Evolutionary conservation across 371 early-diverging fungal genomes (phyloP), one percentile per base, ranked within the genome.

Genomic region (Mucor circinelloides): DNA sequence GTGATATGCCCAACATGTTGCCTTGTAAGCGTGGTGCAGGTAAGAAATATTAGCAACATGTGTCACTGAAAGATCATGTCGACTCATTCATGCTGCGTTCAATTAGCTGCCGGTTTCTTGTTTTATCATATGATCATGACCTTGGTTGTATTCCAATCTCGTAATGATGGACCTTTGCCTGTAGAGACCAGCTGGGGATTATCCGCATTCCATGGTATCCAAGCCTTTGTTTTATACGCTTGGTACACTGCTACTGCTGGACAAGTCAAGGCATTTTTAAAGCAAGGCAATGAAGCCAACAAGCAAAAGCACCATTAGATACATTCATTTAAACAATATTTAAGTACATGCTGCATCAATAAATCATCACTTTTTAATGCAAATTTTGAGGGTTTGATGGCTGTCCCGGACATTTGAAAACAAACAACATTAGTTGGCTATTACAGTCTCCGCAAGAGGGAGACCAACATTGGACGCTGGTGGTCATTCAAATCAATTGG

Each of bases 1-100:
- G 71, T 34, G 62, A 65, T 19, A 66, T 81, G 65, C 82, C 82
- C 2, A 75, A 81, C 38, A 79, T 79, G 75, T 54, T 81, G 32
- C 82, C 82, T 15, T 79, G 79, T 42, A 81, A 81, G 63, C 75
- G 82, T n/a, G 77, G 76, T 40, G 64, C 72, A 62, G 79, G 82
- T 81, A 78, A 70, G 40, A 32, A 32, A 8, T 8, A 9, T 46
- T 15, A 25, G 6, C 3, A 44, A 17, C 28, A 42, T 27, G n/a
- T 31, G 52, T 0, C 0, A 27, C 0, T 9, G 3, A 8, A 36
- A 48, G 15, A 28, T 38, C 50, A 62, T 15, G 31, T 10, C 61
- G 34, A 9, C 57, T 31, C 3, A 42, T 23, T 40, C 32, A 30
- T 12, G 6, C 4, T 30, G 15, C n/a, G 25, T 36, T 25, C 12